These are phyloP conservation scores for Lachnellula arida DNA, from an alignment of 2,329 filamentous ascomycete species.

Conservation along the genomic window DNA sequence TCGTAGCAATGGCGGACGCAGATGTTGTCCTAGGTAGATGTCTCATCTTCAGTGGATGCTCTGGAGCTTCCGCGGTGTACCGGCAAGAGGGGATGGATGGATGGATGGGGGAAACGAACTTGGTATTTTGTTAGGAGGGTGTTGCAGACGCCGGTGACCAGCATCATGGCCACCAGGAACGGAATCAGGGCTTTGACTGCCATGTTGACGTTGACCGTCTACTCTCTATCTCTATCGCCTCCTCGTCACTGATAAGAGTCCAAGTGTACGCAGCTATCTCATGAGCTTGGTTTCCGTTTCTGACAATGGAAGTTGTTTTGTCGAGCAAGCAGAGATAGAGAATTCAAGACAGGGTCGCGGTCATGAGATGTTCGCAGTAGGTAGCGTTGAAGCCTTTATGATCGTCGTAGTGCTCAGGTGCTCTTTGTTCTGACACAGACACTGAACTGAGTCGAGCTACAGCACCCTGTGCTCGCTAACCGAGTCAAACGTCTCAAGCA, in stretches of 20 bases:
- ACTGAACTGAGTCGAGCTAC: background rate
- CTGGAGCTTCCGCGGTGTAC: too few species aligned
- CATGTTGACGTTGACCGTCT: conserved; percentile 45
- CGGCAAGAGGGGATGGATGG: too few species aligned
- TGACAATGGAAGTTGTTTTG: background rate
- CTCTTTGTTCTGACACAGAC: background rate
- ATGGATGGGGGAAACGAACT: conserved; percentile 43
- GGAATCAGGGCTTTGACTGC: conserved; percentile 68
- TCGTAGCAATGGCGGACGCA: conserved; percentile 86
- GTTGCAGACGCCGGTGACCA: conserved; percentile 93
- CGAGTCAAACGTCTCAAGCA: background rate
- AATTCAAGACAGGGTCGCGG: background rate
- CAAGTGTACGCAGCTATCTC: background rate
- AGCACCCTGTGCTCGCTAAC: background rate
- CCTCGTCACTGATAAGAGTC: background rate
- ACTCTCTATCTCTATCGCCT: background rate
- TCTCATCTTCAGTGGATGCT: conserved; percentile 9
- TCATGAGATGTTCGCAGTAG: background rate
- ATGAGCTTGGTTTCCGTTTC: background rate
- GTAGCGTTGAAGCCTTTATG: background rate
- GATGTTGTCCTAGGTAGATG: conserved; percentile 72
- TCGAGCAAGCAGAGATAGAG: background rate
- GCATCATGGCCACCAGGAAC: conserved; percentile 91
- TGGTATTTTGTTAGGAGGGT: conserved; percentile 96
- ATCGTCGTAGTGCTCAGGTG: background rate